Evolutionary conservation across 2,329 filamentous ascomycete species (phyloP).

Genomic region (Exophiala aquamarina): DNA sequence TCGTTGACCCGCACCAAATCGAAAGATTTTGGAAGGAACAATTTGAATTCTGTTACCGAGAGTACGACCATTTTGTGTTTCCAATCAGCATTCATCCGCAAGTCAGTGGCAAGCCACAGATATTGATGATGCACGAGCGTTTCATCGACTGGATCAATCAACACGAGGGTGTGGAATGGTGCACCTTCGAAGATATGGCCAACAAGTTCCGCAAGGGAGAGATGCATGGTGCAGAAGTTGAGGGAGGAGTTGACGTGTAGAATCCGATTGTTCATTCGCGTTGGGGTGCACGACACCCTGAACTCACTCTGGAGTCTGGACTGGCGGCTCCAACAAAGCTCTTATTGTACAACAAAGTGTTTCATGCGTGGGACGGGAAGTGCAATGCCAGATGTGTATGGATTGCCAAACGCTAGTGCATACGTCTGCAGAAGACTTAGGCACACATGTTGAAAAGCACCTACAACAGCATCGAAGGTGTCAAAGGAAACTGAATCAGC

Average conservation of each 20-base stretch:
- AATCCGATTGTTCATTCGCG: too few species aligned
- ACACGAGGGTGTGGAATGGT: conserved; percentile 46
- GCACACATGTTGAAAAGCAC: too few species aligned
- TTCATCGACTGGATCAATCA: conserved; percentile 48
- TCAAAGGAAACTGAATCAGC: too few species aligned
- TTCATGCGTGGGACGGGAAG: too few species aligned
- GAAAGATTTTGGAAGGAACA: conserved; percentile 48
- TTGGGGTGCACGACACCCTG: too few species aligned
- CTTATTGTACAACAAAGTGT: too few species aligned
- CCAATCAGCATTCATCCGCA: conserved; percentile 50
- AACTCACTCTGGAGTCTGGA: too few species aligned
- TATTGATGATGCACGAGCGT: conserved; percentile 48
- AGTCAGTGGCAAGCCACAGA: conserved; percentile 49
- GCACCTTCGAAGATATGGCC: conserved; percentile 63
- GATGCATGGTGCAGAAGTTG: conserved; percentile 37
- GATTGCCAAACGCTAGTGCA: too few species aligned
- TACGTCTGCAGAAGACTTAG: too few species aligned
- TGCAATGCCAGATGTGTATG: too few species aligned
- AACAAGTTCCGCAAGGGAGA: conserved; percentile 66
- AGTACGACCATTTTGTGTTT: conserved; percentile 49
- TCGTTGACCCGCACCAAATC: conserved; percentile 38
- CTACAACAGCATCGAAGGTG: too few species aligned
- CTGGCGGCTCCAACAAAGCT: too few species aligned
- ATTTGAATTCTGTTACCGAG: conserved; percentile 46
- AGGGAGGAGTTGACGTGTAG: conserved; percentile 5